These are phyloP conservation scores for Desmodesmus armatus DNA, from an alignment of 139 green algal genomes.

Conservation along the genomic window DNA sequence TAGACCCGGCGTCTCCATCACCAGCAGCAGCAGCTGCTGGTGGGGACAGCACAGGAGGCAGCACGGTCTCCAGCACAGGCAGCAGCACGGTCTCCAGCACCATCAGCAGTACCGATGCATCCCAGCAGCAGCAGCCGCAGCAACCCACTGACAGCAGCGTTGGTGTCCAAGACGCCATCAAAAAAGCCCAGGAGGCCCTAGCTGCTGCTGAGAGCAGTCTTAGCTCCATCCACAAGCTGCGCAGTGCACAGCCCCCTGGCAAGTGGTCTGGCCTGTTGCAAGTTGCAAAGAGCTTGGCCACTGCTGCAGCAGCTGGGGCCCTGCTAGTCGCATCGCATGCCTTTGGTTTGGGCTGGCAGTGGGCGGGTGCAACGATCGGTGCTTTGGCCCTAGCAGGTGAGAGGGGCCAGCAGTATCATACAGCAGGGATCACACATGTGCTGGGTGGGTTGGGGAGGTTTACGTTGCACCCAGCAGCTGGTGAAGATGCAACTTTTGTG, in stretches of 20 bases:
- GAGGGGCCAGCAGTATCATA: too few relatives aligned
- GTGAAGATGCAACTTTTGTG: too few relatives aligned
- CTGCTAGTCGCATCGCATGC: conserved; percentile 63
- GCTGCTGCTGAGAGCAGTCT: conserved; percentile 35
- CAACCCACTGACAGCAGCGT: not conserved
- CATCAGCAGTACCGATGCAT: not conserved
- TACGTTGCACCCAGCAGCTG: too few relatives aligned
- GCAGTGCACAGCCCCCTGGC: not conserved
- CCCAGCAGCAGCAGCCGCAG: conserved; percentile 13
- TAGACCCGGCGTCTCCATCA: not conserved
- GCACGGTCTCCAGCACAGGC: not conserved
- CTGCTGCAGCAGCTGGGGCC: not conserved
- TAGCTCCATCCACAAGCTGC: conserved; percentile 11
- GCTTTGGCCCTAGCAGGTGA: conserved; percentile 43
- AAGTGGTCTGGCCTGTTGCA: not conserved
- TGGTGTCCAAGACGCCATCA: conserved; percentile 39
- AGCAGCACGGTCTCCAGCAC: not conserved
- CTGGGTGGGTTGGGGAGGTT: too few relatives aligned
- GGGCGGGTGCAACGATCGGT: conserved; percentile 43
- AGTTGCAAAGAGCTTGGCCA: not conserved
- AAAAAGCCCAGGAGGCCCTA: conserved; percentile 35
- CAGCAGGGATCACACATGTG: too few relatives aligned
- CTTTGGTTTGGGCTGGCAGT: conserved; percentile 65
- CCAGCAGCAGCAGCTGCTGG: not conserved
- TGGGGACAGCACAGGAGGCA: not conserved